Conservation (phyloP, 139 green algal genomes). For the Picocystis salinarum region DNA sequence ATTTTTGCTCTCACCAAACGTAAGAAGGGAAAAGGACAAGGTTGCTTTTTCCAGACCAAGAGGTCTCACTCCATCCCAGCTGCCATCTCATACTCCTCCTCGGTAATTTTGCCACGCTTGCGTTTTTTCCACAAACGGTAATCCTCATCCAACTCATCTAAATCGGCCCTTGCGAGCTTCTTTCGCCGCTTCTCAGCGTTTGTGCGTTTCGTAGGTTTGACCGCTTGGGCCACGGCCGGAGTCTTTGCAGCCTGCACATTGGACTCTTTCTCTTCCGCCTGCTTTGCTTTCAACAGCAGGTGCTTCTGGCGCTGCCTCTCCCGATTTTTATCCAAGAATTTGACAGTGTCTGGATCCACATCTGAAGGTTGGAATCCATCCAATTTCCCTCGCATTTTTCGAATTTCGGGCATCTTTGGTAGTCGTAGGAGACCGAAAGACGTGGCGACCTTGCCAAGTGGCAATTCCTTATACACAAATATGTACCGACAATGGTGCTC, state of each 20-base stretch:
- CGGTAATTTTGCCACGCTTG: slow-evolving; percentile 35
- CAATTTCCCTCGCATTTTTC: background rate
- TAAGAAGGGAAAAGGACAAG: no score
- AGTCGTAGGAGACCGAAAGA: slow-evolving; percentile 65
- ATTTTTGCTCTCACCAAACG: no score
- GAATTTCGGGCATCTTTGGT: slow-evolving; percentile 75
- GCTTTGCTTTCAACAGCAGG: background rate
- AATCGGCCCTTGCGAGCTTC: slow-evolving; percentile 24
- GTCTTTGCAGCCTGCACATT: background rate
- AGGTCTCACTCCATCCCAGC: slow-evolving; percentile 1
- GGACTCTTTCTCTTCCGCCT: background rate
- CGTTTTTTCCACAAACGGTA: slow-evolving; percentile 49
- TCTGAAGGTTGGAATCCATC: slow-evolving; percentile 8
- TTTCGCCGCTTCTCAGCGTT: background rate
- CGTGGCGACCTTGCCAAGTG: slow-evolving; percentile 49
- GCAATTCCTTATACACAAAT: slow-evolving; percentile 43
- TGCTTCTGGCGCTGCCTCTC: slow-evolving; percentile 65
- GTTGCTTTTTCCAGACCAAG: no score
- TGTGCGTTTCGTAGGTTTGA: slow-evolving; percentile 33
- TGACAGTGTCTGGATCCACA: slow-evolving; percentile 41
- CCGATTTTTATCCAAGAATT: slow-evolving; percentile 54
- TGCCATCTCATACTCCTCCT: slow-evolving; percentile 15
- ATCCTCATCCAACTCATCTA: slow-evolving; percentile 45
- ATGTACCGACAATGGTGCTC: slow-evolving; percentile 88
- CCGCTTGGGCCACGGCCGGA: slow-evolving; percentile 28